Evolutionary conservation across 2,329 filamentous ascomycete genomes (phyloP).

Genomic region (Stemphylium lycopersici): DNA sequence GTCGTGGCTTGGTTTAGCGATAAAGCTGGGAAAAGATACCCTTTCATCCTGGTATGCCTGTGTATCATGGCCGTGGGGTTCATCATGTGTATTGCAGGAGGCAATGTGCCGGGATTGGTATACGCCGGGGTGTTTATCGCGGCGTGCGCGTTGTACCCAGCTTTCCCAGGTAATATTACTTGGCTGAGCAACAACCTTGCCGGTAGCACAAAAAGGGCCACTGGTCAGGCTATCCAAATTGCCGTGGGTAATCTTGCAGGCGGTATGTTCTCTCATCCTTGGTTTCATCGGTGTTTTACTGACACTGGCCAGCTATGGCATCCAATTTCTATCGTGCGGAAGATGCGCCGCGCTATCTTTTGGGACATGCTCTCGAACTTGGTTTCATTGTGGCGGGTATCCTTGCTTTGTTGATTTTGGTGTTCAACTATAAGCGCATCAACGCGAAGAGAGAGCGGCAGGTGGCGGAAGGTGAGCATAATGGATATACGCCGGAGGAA

Average conservation of each 20-base stretch:
- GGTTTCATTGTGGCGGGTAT: constrained; percentile 57
- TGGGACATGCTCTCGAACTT: constrained; percentile 60
- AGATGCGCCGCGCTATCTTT: constrained; percentile 43
- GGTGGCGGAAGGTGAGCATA: too few species aligned
- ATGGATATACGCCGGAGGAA: too few species aligned
- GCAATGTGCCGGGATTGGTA: too few species aligned
- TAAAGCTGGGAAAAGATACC: constrained; percentile 38
- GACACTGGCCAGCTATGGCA: constrained; percentile 62
- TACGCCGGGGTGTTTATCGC: constrained; percentile 13
- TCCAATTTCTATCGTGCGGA: constrained; percentile 68
- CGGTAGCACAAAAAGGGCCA: constrained; percentile 59
- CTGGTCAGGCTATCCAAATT: constrained; percentile 56
- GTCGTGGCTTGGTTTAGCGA: constrained; percentile 41
- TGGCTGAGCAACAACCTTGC: constrained; percentile 63
- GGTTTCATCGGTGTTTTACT: constrained; percentile 1
- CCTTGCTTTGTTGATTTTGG: constrained; percentile 51
- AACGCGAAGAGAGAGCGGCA: constrained; percentile 63
- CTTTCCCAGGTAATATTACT: constrained; percentile 50
- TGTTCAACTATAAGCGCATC: constrained; percentile 61
- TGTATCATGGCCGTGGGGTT: constrained; percentile 45
- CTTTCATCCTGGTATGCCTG: constrained; percentile 43
- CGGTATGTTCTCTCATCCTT: constrained; percentile 17
- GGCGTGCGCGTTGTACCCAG: constrained; percentile 46
- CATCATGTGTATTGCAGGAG: constrained; percentile 32
- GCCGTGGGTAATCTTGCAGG: constrained; percentile 55